These are phyloP conservation scores for Bromus sterilis DNA, from an alignment of 176 grass and related monocot genomes.

Conservation along the genomic window DNA sequence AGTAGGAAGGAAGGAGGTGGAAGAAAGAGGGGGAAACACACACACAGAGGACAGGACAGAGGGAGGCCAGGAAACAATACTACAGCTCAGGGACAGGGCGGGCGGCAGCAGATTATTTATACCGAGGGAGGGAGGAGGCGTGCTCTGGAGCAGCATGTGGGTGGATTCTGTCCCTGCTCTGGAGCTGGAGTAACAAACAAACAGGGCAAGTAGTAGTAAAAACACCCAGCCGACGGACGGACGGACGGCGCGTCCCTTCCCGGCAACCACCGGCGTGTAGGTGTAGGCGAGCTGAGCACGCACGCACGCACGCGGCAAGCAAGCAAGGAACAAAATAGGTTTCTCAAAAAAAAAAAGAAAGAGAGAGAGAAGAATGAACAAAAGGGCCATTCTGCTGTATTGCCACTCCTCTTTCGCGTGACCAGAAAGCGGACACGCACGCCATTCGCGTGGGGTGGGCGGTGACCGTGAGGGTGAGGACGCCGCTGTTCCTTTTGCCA, in stretches of 20 bases:
- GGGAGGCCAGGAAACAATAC: neutral
- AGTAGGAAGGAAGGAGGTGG: constrained; percentile 3
- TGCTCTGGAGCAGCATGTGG: neutral
- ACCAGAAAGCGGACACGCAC: neutral
- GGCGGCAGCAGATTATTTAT: constrained; percentile 38
- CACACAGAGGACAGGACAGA: neutral
- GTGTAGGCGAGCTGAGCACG: too few relatives aligned
- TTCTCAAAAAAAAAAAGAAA: too few relatives aligned
- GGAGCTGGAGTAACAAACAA: neutral
- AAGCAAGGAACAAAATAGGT: too few relatives aligned
- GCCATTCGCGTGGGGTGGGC: neutral
- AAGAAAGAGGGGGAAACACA: neutral
- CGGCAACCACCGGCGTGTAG: neutral
- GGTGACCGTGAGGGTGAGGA: neutral
- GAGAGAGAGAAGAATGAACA: too few relatives aligned
- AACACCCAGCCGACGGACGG: neutral
- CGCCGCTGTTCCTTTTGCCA: neutral
- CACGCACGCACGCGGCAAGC: too few relatives aligned
- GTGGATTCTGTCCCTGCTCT: too few relatives aligned
- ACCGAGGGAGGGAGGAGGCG: neutral
- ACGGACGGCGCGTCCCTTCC: neutral
- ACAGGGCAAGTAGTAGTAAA: neutral
- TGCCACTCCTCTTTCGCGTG: neutral
- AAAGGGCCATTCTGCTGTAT: too few relatives aligned
- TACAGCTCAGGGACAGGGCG: constrained; percentile 29